Conservation (phyloP, 768 basidiomycete species). For the Clitopilus hobsonii region DNA sequence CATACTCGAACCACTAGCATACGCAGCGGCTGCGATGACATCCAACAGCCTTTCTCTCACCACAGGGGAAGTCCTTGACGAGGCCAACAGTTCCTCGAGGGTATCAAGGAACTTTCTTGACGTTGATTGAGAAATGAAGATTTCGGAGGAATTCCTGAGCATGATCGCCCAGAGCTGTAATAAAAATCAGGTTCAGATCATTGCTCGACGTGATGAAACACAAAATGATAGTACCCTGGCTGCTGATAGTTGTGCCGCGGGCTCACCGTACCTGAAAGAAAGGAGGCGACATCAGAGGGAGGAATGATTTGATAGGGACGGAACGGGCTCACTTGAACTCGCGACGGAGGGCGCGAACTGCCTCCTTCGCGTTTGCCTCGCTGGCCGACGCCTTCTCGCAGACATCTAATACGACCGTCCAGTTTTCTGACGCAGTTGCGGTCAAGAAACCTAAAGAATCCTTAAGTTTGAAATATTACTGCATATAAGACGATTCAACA, state of each 20-base stretch:
- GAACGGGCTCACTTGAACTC: constrained; percentile 70
- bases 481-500: constrained; percentile 8
- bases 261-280: constrained; percentile 60
- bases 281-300: background rate
- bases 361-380: constrained; percentile 78
- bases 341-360: constrained; percentile 72
- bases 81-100: constrained; percentile 67
- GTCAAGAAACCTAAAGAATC: constrained; percentile 59
- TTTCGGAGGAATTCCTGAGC: constrained; percentile 73
- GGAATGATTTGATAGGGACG: constrained; percentile 4
- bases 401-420: constrained; percentile 77
- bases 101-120: constrained; percentile 77
- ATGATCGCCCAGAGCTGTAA: constrained; percentile 91
- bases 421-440: constrained; percentile 78
- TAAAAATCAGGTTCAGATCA: constrained; percentile 1
- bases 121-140: constrained; percentile 66
- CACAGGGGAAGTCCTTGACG: constrained; percentile 66
- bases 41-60: constrained; percentile 77
- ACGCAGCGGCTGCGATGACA: constrained; percentile 80
- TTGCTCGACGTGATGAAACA: background rate
- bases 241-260: constrained; percentile 69
- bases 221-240: constrained; percentile 53
- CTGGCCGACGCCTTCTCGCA: constrained; percentile 76
- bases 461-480: background rate
- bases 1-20: constrained; percentile 49